These are phyloP conservation scores for Tuber indicum DNA, from an alignment of 495 filamentous ascomycete species.

Conservation along the genomic window DNA sequence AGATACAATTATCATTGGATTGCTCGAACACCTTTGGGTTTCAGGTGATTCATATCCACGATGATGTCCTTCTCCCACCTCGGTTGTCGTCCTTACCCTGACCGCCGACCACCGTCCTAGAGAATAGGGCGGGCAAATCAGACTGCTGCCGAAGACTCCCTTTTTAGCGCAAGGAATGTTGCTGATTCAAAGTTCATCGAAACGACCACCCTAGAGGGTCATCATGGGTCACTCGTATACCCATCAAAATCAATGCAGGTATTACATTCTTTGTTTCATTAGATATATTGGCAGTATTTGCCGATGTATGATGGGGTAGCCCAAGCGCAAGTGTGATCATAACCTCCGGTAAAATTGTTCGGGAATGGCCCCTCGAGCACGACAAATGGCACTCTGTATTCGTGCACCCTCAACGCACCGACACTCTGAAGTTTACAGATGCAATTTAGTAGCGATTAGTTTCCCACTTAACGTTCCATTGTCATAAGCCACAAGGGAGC, in stretches of 20 bases:
- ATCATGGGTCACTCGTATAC: not conserved
- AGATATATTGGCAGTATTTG: not conserved
- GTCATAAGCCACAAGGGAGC: not conserved
- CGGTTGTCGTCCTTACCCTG: not conserved
- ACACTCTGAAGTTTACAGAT: not conserved
- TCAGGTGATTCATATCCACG: not conserved
- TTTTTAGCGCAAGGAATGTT: not conserved
- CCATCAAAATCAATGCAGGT: not conserved
- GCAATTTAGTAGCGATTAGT: not conserved
- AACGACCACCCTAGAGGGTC: not conserved
- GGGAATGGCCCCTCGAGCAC: not conserved
- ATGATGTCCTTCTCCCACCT: not conserved
- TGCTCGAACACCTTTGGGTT: not conserved
- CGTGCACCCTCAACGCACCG: not conserved
- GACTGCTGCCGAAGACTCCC: too few relatives aligned
- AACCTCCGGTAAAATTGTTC: not conserved
- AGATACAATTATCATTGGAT: not conserved
- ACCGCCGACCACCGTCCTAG: not conserved
- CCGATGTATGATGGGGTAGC: not conserved
- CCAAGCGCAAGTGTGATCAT: not conserved
- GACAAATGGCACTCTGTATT: not conserved
- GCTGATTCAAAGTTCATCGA: not conserved
- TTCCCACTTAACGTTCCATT: not conserved
- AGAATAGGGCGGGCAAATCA: not conserved
- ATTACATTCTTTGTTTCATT: not conserved